Percentiles rank a stretch among this genome's conserved stretches.
phyloP scores from a whole-genome alignment of 2,329 filamentous ascomycete genomes.

The Penicillium olsonii region DNA sequence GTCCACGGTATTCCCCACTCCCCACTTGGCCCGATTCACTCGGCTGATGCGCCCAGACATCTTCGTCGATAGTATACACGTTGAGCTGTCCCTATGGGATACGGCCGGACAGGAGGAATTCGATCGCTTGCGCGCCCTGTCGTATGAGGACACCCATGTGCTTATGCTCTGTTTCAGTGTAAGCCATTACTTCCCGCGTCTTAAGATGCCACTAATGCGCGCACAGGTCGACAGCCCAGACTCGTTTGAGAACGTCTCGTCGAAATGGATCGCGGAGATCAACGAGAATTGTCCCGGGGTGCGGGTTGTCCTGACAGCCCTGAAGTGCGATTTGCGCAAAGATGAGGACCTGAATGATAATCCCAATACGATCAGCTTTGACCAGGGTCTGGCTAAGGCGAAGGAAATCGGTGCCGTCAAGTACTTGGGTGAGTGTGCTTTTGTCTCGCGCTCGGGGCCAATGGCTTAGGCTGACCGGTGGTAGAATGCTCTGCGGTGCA shows the following conservation, averaged over 20 bases:
- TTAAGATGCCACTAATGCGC: neutral
- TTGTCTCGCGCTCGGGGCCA: neutral
- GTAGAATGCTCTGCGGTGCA: constrained; percentile 96
- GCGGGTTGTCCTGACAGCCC: constrained; percentile 88
- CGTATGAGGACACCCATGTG: constrained; percentile 96
- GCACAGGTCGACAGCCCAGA: constrained; percentile 81
- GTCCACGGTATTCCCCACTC: constrained; percentile 71
- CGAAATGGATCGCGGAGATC: constrained; percentile 98
- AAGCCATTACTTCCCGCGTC: constrained; percentile 21
- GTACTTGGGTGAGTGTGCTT: constrained; percentile 67
- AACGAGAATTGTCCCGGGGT: constrained; percentile 96
- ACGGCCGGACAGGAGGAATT: constrained; percentile 99
- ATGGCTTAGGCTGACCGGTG: neutral
- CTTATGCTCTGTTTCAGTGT: constrained; percentile 98
- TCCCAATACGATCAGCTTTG: constrained; percentile 72
- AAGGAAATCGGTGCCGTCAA: constrained; percentile 88
- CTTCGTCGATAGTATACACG: constrained; percentile 95
- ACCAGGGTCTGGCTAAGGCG: constrained; percentile 87
- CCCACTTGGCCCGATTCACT: neutral
- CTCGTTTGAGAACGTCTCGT: constrained; percentile 96
- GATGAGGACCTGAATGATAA: constrained; percentile 71
- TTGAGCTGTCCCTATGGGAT: constrained; percentile 97
- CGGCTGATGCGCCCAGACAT: constrained; percentile 65
- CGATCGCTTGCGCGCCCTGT: constrained; percentile 89
- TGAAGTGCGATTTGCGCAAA: constrained; percentile 96